Percentiles rank a stretch among this genome's conserved stretches.
These are phyloP conservation scores for Fusarium dlaminii DNA, from an alignment of 2,329 filamentous ascomycete species.

Conservation along the genomic window DNA sequence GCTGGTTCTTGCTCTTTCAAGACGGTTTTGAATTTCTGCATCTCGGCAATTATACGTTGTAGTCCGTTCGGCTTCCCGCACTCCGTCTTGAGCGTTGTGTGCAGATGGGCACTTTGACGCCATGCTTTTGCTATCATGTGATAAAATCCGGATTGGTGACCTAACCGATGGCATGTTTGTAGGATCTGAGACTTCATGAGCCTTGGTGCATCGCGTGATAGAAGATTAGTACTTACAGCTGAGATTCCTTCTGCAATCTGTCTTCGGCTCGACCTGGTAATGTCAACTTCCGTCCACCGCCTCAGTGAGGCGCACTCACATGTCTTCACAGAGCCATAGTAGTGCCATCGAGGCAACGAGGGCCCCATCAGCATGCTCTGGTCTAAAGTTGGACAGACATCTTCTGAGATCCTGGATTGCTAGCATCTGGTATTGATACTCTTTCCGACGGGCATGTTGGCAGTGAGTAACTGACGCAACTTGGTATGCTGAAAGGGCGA, in stretches of 20 bases:
- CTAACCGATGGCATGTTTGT: conserved; percentile 2
- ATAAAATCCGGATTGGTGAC: conserved; percentile 12
- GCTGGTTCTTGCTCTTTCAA: conserved; percentile 5
- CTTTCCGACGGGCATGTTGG: conserved; percentile 19
- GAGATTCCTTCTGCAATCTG: conserved; percentile 22
- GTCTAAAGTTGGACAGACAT: conserved; percentile 6
- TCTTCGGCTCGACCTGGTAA: conserved; percentile 1
- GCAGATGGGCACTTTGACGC: neutral
- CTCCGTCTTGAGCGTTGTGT: neutral
- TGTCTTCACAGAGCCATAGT: conserved; percentile 24
- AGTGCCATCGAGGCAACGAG: conserved; percentile 22
- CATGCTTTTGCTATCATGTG: conserved; percentile 13
- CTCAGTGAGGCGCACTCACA: neutral
- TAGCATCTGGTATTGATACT: conserved; percentile 27
- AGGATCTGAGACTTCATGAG: neutral
- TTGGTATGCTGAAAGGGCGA: conserved; percentile 20
- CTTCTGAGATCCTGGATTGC: conserved; percentile 18
- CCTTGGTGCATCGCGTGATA: accelerated
- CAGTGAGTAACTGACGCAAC: conserved; percentile 19
- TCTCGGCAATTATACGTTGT: conserved; percentile 8
- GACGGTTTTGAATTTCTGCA: conserved; percentile 3
- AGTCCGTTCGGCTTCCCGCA: neutral
- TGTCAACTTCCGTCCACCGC: neutral
- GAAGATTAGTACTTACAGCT: neutral
- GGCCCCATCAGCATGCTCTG: conserved; percentile 15